Evolutionary conservation across 495 filamentous ascomycete genomes (phyloP), one percentile per base, ranked within the genome.

Genomic region (Hamigera avellanea): DNA sequence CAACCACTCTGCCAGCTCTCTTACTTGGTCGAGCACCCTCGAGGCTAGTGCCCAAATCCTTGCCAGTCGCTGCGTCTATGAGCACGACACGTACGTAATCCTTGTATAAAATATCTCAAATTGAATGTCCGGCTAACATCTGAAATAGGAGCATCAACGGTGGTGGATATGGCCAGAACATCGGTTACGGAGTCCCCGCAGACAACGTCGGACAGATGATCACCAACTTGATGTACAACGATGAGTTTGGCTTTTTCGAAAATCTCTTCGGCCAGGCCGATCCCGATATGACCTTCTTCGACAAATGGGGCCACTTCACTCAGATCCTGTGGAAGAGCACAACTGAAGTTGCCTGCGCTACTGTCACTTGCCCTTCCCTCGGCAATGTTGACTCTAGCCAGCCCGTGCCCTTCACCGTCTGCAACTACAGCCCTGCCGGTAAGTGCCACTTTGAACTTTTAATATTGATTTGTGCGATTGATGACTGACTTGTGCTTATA

Each of bases 301-400:
- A 79, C 23, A 37, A 50, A 21, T 91, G 80, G 76, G 86, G 88
- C 39, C 89, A 98, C 58, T 84, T 84, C 67, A 75, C 81, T n/a
- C 86, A 94, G 66, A 67, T 95, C 16, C 73, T 96, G 26, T 98
- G 91, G 91, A 77, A 78, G 54, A 52, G 26, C 6, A 80, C 82
- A 34, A 75, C 59, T 12, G 49, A 70, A 25, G 66, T 96, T 26
- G 91, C 85, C 42, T 98, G 91, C 57, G 71, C 69, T 35, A 73
- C 77, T 19, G 56, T 73, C 5, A 47, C 56, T 19, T 84, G 80
- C 60, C 23, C 54, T n/a, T 53, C 45, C 41, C 51, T 75, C 36
- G 51, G 52, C 38, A 67, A 72, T 40, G 48, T 65, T 17, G 61
- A 59, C 29, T 66, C 65, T 49, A 68, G 67, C 51, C 40, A 52